These are phyloP conservation scores for Hanseniaspora uvarum DNA, from an alignment of 1,139 yeast genomes.

Conservation along the genomic window DNA sequence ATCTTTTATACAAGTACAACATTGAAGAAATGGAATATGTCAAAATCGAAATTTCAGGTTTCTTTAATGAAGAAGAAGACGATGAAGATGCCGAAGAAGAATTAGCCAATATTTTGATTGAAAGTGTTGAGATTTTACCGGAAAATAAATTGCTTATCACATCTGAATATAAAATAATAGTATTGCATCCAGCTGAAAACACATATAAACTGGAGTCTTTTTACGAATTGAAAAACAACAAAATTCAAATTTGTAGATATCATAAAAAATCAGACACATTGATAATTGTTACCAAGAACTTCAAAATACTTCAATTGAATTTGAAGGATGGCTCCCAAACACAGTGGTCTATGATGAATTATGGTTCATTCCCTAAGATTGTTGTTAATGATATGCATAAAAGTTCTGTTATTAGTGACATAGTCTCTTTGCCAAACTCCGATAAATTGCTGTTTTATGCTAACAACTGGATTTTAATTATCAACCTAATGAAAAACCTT, in stretches of 20 bases:
- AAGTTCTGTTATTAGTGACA: conserved; percentile 6
- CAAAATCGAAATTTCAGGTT: conserved; percentile 2
- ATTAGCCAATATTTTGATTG: background rate
- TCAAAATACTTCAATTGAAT: conserved; percentile 3
- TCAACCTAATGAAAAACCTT: conserved; percentile 8
- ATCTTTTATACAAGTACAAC: conserved; percentile 10
- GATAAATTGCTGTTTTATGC: conserved; percentile 2
- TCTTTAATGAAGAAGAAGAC: background rate
- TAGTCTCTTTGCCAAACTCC: conserved; percentile 3
- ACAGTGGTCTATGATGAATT: conserved; percentile 12
- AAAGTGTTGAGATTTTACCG: conserved; percentile 7
- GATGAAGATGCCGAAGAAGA: conserved; percentile 16
- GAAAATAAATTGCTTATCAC: conserved; percentile 3
- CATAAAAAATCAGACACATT: conserved; percentile 1
- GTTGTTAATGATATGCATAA: conserved; percentile 12
- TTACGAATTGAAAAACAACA: background rate
- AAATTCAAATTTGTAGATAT: conserved; percentile 10
- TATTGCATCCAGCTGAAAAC: background rate
- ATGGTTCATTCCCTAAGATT: conserved; percentile 12
- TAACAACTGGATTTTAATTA: conserved; percentile 13
- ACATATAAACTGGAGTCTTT: conserved; percentile 1
- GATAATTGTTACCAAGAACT: conserved; percentile 7
- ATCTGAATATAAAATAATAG: conserved; percentile 1
- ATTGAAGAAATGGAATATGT: conserved; percentile 14
- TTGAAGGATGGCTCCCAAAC: conserved; percentile 9